Base-by-base conservation (phyloP, 176 grass and related monocot species). In the Thinopyrum elongatum region DNA sequence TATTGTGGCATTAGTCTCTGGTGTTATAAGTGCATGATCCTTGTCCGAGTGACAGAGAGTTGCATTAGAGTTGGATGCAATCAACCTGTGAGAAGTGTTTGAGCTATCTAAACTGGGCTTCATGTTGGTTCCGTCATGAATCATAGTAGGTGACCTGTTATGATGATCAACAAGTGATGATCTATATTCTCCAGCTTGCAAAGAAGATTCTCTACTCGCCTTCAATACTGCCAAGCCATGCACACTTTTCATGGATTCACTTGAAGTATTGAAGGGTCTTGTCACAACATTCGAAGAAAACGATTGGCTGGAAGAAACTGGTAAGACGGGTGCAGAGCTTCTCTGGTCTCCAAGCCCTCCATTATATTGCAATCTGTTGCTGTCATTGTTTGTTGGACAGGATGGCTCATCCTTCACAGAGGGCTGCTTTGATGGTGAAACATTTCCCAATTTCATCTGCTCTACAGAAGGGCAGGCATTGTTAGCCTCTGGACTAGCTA, bases 11-110 rank as follows among this genome's bases (percentile, higher is more conserved):
- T 83, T 90, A 79, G 73, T 67, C 70, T 90, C 89, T 23, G 69
- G 80, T 83, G 82, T 77, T 72, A 85, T 31, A 15, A 61, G 53
- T 61, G 59, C 66, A 58, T 68, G 83, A 90, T 93, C 91, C 71
- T 83, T 92, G 82, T 88, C 81, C 72, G 60, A 82, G 80, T 91
- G 72, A 61, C 78, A 86, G 1, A 63, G 82, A 86, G 65, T 88
- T 77, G 65, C 29, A 78, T 88, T 90, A 58, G 59, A 87, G 70
- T 93, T 78, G 23, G 83, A 78, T 49, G 59, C 62, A 57, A 77
- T 88, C 77, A 86, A 80, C 61, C 90, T 89, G 16, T 33, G 66
- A 51, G 84, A 82, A 64, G 49, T 57, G 49, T 71, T 77, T 79
- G 84, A 87, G 82, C 71, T 84, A 83, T 87, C 80, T 53, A 88